Base-by-base conservation (phyloP, 768 basidiomycete genomes). In the Mycena galericulata region DNA sequence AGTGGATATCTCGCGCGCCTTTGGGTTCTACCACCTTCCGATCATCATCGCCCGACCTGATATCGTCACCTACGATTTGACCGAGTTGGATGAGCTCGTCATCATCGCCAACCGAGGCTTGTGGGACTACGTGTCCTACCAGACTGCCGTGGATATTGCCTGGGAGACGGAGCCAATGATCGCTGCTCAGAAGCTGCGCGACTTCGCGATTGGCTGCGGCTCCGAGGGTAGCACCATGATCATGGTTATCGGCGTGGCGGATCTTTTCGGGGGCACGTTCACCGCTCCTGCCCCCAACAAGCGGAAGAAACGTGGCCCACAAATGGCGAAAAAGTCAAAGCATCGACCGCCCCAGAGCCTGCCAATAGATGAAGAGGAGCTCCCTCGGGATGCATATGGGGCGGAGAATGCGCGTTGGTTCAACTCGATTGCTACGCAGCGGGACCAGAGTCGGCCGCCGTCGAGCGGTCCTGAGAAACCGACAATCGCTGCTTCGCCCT, bases 191-290 rank as follows among this genome's bases (percentile, higher is more conserved):
- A 99, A 98, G 82, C 80, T 99, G 46, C 89, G 98, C 53, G 98
- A 99, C 77, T 94, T 98, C 70, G 96, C 98, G 11, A 94, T 99
- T 75, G 95, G 95, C 73, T 98, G 98, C 79, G 98, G 98, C 2
- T 94, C 96, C 20, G 90, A 93, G 61, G 95, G 94, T 18, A 94
- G 91, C 68, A 93, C 92, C 50, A 98, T 99, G 96, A 96, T 99
- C 81, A 99, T 99, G 97, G 96, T 98, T 38, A 89, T 99, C 72
- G 88, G 88, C 55, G 84, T 98, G 24, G 88, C 87, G 11, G 95
- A 94, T 75, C 82, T 97, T 32, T 94, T 96, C 82, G 80, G 81
- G 47, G 79, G 77, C 73, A 71, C 72, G 38, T 50, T 69, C 10
- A 50, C 60, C 24, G 47, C 45, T 38, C 41, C 55, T 51, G 51